These are phyloP conservation scores for Talaromyces stipitatus DNA, from an alignment of 495 filamentous ascomycete species.

Conservation along the genomic window DNA sequence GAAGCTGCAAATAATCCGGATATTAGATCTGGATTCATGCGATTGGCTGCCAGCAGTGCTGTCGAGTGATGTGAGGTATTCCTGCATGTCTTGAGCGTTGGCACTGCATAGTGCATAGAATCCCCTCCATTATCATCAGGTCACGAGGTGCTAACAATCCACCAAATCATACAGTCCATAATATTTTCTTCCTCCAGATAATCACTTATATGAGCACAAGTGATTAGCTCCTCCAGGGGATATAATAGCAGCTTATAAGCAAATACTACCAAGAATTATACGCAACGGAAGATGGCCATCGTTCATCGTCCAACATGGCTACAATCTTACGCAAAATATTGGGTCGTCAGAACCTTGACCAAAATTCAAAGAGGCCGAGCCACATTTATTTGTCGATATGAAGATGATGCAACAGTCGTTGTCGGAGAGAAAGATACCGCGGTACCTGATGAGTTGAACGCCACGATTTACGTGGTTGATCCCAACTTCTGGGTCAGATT, in stretches of 20 bases:
- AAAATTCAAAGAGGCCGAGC: not conserved
- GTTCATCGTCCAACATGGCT: not conserved
- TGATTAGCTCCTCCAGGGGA: not conserved
- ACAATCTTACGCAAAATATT: not conserved
- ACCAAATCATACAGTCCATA: not conserved
- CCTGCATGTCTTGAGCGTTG: not conserved
- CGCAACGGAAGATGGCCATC: not conserved
- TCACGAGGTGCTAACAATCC: not conserved
- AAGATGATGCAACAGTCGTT: not conserved
- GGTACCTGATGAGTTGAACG: not conserved
- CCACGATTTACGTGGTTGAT: constrained; percentile 3
- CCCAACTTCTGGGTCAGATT: constrained; percentile 7
- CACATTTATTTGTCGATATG: not conserved
- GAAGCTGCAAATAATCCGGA: not conserved
- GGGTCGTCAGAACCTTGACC: not conserved
- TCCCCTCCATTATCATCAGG: not conserved
- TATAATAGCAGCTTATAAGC: not conserved
- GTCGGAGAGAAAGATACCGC: not conserved
- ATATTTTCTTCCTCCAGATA: not conserved
- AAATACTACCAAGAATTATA: not conserved
- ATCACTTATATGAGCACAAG: not conserved
- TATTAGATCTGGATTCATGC: not conserved
- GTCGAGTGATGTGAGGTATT: not conserved
- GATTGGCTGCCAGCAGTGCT: not conserved
- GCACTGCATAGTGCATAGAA: not conserved